These are phyloP conservation scores for Pseudotulostoma volvatum DNA, from an alignment of 495 filamentous ascomycete species.

Conservation along the genomic window DNA sequence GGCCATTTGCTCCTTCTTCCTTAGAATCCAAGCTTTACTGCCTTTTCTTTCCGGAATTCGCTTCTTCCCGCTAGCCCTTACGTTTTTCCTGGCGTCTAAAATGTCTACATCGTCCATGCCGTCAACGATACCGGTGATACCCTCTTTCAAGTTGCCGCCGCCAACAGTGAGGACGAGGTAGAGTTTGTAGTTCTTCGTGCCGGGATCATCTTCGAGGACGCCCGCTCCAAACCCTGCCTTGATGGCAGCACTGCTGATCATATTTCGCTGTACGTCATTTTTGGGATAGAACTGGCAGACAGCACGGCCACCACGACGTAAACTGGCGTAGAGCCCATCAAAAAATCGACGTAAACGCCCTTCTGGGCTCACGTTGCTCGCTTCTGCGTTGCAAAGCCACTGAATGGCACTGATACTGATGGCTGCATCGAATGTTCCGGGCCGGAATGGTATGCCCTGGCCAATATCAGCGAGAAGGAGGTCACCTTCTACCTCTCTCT, in stretches of 20 bases:
- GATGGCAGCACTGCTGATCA: slow-evolving; percentile 80
- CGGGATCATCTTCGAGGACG: slow-evolving; percentile 84
- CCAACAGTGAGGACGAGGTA: slow-evolving; percentile 92
- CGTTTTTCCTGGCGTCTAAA: slow-evolving; percentile 49
- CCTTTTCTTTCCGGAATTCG: slow-evolving; percentile 49
- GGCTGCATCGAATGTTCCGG: slow-evolving; percentile 86
- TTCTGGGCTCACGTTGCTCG: slow-evolving; percentile 58
- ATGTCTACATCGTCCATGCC: slow-evolving; percentile 80
- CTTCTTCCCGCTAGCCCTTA: slow-evolving; percentile 19
- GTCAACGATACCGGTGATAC: slow-evolving; percentile 73
- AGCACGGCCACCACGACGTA: slow-evolving; percentile 73
- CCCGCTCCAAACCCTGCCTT: slow-evolving; percentile 92
- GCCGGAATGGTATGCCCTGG: slow-evolving; percentile 85
- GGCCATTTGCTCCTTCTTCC: slow-evolving; percentile 93
- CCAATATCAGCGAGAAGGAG: slow-evolving; percentile 84
- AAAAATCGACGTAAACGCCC: slow-evolving; percentile 75
- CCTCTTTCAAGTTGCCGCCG: slow-evolving; percentile 53
- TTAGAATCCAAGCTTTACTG: slow-evolving; percentile 75
- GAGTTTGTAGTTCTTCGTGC: slow-evolving; percentile 84
- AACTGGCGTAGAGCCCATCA: slow-evolving; percentile 69
- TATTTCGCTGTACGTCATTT: slow-evolving; percentile 75
- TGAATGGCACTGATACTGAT: slow-evolving; percentile 90
- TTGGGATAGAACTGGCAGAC: slow-evolving; percentile 98
- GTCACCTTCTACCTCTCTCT: slow-evolving; percentile 85
- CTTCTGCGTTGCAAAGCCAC: slow-evolving; percentile 95